phyloP scores from a whole-genome alignment of 352 stramenopile species.

The Blastocystis sp. region DNA sequence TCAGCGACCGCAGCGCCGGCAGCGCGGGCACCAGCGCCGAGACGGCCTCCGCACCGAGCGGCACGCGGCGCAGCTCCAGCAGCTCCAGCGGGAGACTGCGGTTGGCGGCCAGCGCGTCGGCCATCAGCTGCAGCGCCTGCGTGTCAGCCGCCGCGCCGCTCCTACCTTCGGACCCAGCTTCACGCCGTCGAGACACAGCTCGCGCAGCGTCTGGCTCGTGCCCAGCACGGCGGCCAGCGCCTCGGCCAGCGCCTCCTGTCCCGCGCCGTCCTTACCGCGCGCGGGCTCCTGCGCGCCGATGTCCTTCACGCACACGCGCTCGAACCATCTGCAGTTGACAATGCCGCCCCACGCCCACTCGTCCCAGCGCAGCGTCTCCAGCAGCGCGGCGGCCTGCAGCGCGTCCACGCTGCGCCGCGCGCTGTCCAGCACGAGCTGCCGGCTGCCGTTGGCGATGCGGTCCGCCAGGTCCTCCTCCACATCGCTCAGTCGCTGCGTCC shows the following conservation, averaged over 20 bases:
- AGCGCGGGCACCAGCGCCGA: neutral
- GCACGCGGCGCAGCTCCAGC: neutral
- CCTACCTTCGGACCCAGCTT: neutral
- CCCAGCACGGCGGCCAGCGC: neutral
- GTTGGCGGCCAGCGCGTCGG: neutral
- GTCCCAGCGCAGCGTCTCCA: conserved; percentile 31
- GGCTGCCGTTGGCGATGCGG: neutral
- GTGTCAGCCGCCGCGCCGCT: neutral
- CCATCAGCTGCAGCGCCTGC: neutral
- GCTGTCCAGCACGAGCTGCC: neutral
- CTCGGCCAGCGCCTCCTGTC: neutral
- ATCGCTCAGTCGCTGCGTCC: neutral
- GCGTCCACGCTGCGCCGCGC: neutral
- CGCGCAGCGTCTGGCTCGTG: neutral
- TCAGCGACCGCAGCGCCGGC: neutral
- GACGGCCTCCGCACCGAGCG: neutral
- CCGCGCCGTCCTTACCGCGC: neutral
- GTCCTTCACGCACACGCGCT: neutral
- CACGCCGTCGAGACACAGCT: neutral
- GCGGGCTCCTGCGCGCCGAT: neutral
- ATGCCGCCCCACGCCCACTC: neutral
- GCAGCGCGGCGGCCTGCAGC: neutral
- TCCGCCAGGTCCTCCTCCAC: conserved; percentile 27
- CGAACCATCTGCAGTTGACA: conserved; percentile 22
- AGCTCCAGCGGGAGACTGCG: neutral